Evolutionary conservation across 257 asterid species (phyloP).

Genomic region (Perilla frutescens): DNA sequence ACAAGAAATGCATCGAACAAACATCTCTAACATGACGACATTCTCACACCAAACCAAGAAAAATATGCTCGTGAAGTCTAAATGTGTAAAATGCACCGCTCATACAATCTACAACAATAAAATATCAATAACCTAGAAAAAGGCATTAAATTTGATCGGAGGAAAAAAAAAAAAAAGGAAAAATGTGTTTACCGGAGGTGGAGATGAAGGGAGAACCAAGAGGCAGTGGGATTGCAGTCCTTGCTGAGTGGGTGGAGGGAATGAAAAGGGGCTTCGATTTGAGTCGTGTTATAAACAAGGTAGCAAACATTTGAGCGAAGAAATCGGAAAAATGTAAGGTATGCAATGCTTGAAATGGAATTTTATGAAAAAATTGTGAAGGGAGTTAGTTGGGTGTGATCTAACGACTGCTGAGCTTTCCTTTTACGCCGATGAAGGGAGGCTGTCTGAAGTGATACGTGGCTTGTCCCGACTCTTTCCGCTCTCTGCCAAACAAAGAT

Average conservation of each 20-base stretch:
- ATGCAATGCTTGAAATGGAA: conserved; percentile 25
- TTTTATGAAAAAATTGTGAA: background rate
- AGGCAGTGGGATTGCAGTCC: conserved; percentile 27
- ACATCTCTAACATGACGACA: background rate
- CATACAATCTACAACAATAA: background rate
- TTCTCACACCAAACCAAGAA: background rate
- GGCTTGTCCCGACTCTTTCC: conserved; percentile 8
- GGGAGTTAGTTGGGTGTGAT: conserved; percentile 32
- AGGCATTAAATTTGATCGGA: background rate
- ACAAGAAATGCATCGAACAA: background rate
- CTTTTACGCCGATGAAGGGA: conserved; percentile 31
- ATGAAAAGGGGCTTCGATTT: conserved; percentile 24
- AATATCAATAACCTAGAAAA: background rate
- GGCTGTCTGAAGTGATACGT: conserved; percentile 33
- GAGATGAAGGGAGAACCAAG: conserved; percentile 34
- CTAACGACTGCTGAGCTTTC: conserved; percentile 34
- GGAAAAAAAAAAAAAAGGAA: background rate
- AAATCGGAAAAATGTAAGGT: conserved; percentile 37
- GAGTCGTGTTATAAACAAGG: conserved; percentile 12
- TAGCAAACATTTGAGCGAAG: conserved; percentile 22
- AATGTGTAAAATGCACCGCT: background rate
- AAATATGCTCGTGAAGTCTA: background rate
- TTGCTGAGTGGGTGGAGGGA: conserved; percentile 14
- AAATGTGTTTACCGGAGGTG: conserved; percentile 37
- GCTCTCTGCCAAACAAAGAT: conserved; percentile 6